Evolutionary conservation across 768 basidiomycete species (phyloP).

Genomic region (Leccinellum luteum): DNA sequence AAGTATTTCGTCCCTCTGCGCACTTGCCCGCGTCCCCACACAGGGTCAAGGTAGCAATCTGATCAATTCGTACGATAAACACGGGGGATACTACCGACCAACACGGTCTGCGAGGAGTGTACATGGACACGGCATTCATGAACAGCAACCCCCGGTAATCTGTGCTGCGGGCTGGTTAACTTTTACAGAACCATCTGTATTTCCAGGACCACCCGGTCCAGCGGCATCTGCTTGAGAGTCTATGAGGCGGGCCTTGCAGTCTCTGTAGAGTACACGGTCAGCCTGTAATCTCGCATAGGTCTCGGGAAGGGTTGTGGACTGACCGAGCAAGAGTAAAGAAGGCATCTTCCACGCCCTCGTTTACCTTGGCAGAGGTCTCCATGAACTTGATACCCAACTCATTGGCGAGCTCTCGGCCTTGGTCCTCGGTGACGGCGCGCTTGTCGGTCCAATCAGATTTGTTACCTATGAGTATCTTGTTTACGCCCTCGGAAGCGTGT

Average conservation of each 20-base stretch:
- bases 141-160: slow-evolving; percentile 52
- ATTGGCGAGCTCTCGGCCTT: slow-evolving; percentile 87
- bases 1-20: no score
- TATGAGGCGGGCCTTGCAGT: slow-evolving; percentile 96
- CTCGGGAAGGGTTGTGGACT: slow-evolving; percentile 25
- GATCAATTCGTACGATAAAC: slow-evolving; percentile 6
- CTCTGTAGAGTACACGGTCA: slow-evolving; percentile 45
- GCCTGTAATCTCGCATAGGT: neutral
- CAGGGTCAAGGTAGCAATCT: neutral
- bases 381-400: slow-evolving; percentile 96
- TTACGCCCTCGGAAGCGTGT: slow-evolving; percentile 97
- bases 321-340: slow-evolving; percentile 97
- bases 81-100: neutral
- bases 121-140: slow-evolving; percentile 27
- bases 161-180: slow-evolving; percentile 59
- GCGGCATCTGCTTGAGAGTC: slow-evolving; percentile 80
- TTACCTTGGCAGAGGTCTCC: slow-evolving; percentile 96
- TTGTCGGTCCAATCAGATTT: slow-evolving; percentile 99
- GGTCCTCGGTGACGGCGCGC: slow-evolving; percentile 85
- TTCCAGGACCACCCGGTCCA: slow-evolving; percentile 36
- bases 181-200: slow-evolving; percentile 58
- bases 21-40: no score
- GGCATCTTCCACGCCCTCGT: slow-evolving; percentile 97
- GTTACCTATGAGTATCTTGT: slow-evolving; percentile 99
- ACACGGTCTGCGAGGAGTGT: slow-evolving; percentile 1